Base-by-base conservation (phyloP, 2,329 filamentous ascomycete species). In the Trichocomaceae sp. region DNA sequence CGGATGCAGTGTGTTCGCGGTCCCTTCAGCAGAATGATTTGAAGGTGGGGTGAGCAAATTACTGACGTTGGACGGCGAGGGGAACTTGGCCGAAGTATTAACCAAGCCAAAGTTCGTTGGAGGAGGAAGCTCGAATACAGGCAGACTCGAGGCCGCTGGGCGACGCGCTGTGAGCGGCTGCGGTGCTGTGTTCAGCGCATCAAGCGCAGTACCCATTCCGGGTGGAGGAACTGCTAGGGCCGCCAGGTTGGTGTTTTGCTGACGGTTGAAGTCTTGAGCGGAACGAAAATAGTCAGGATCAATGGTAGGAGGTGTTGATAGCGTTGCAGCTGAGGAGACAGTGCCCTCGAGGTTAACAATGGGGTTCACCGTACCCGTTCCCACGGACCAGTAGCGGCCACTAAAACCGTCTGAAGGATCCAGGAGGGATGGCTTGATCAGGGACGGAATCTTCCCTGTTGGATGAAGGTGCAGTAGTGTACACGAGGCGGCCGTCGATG, bases 111-210 rank as follows among this genome's bases (percentile, higher is more conserved):
- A 58, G 60, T 70, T 64, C 2, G 69, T 72, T 61, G 83, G 83
- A 52, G 85, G 83, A 60, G 83, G 82, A 50, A 89, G 80, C 65
- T 87, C 83, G 66, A 88, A 88, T 61, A 74, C 80, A 56, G 86
- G 85, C 59, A 90, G 79, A 63, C 81, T 80, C 56, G 81, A 82
- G 59, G 86, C 83, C 65, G 85, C 85, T 66, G 84, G 82, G 70
- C 86, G 82, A 65, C 87, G 82, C 69, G 84, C 79, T 62, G 84
- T 82, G 68, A 90, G 84, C 74, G 85, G 86, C 67, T 80, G 77
- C 63, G 81, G 78, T 64, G 78, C 75, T 70, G 78, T 78, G 35
- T 53, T 54, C 75, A 85, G 79, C 69, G 75, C 75, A 70, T 84
- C 81, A 66, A 82, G 72, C 67, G 78, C 77, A 68, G 80, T 75